Evolutionary conservation across 768 basidiomycete genomes (phyloP).

Genomic region (Rhodocollybia butyracea): DNA sequence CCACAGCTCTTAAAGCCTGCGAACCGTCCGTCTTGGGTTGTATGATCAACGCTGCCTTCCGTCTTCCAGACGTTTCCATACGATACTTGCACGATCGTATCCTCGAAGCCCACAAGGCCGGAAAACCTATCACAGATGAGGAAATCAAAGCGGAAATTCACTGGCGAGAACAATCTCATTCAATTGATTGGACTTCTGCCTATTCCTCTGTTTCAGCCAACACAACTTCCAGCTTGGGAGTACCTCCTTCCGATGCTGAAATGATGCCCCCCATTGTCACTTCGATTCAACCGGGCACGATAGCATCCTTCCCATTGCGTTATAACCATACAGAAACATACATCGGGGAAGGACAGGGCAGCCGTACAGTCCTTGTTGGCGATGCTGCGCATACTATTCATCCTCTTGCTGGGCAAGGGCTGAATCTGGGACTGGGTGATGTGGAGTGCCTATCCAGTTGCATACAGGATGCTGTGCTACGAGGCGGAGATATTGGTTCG

Average conservation of each 20-base stretch:
- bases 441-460: conserved; percentile 68
- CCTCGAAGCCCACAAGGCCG: conserved; percentile 46
- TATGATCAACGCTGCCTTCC: conserved; percentile 91
- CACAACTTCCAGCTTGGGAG: conserved; percentile 29
- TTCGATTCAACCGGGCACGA: conserved; percentile 64
- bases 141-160: conserved; percentile 59
- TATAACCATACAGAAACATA: conserved; percentile 87
- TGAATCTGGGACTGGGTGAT: conserved; percentile 92
- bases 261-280: conserved; percentile 72
- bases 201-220: conserved; percentile 45
- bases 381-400: conserved; percentile 96
- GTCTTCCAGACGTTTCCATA: conserved; percentile 73
- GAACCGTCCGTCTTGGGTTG: conserved; percentile 59
- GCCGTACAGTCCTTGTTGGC: conserved; percentile 84
- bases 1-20: conserved; percentile 64
- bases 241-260: conserved; percentile 61
- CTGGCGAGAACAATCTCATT: conserved; percentile 74
- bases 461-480: conserved; percentile 50
- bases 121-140: conserved; percentile 41
- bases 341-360: conserved; percentile 63
- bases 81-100: conserved; percentile 62
- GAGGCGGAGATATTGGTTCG: conserved; percentile 84
- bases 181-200: conserved; percentile 59
- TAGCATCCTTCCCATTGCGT: conserved; percentile 88
- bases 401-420: conserved; percentile 93